A percentile compares a stretch with the other conserved stretches of the same genome.
Evolutionary conservation across 2,329 filamentous ascomycete species (phyloP).

Genomic region (Trichoderma sp.): DNA sequence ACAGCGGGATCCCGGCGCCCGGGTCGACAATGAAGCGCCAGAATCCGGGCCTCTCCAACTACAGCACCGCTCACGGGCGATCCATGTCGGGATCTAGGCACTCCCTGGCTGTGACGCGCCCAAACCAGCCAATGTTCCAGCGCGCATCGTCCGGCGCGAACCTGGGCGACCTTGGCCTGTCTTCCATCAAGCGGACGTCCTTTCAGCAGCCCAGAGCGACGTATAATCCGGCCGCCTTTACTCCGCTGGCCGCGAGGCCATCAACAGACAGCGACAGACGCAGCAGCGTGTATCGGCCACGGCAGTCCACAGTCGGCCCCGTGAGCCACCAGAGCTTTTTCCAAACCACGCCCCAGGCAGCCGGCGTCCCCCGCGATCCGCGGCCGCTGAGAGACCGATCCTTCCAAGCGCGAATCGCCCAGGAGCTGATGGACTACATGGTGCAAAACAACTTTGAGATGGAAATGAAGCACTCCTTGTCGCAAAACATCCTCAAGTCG

Average conservation of each 20-base stretch:
- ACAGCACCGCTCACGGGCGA: slow-evolving; percentile 68
- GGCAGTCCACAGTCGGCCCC: slow-evolving; percentile 66
- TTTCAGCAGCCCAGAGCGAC: slow-evolving; percentile 72
- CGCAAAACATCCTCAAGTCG: slow-evolving; percentile 84
- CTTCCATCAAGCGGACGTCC: slow-evolving; percentile 80
- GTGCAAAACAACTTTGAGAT: slow-evolving; percentile 93
- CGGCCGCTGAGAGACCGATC: slow-evolving; percentile 77
- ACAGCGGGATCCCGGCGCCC: slow-evolving; percentile 83
- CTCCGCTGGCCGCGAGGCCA: slow-evolving; percentile 52
- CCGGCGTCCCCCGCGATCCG: slow-evolving; percentile 81
- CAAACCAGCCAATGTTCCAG: slow-evolving; percentile 82
- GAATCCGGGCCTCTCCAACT: slow-evolving; percentile 69
- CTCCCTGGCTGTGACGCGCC: slow-evolving; percentile 78
- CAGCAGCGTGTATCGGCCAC: slow-evolving; percentile 76
- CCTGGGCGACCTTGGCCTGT: slow-evolving; percentile 73
- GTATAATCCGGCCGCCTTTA: slow-evolving; percentile 50
- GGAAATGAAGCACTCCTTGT: slow-evolving; percentile 94
- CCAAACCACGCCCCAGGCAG: slow-evolving; percentile 75
- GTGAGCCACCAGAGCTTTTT: slow-evolving; percentile 89
- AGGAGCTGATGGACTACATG: slow-evolving; percentile 88
- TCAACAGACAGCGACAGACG: slow-evolving; percentile 58
- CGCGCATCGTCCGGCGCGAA: slow-evolving; percentile 81
- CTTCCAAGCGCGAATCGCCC: slow-evolving; percentile 78
- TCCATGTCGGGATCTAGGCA: slow-evolving; percentile 80
- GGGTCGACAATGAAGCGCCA: slow-evolving; percentile 92